These are phyloP conservation scores for Tulasnella sp. DNA, from an alignment of 768 basidiomycete genomes.

Conservation along the genomic window DNA sequence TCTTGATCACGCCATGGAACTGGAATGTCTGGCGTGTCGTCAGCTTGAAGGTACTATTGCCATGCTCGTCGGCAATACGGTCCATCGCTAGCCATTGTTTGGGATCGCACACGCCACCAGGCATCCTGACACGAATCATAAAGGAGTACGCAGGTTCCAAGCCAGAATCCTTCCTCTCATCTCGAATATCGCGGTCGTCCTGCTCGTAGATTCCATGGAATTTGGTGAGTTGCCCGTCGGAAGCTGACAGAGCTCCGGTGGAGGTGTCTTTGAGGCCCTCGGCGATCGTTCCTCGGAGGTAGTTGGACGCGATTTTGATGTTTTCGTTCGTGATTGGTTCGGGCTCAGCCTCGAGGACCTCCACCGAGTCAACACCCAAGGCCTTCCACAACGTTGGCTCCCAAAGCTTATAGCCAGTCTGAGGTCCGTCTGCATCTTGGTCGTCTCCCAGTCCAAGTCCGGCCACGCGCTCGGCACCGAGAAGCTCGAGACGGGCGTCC, in stretches of 20 bases:
- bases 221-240: slow-evolving; percentile 92
- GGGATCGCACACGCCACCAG: slow-evolving; percentile 88
- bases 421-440: slow-evolving; percentile 91
- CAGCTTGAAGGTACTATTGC: slow-evolving; percentile 89
- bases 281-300: slow-evolving; percentile 87
- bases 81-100: slow-evolving; percentile 94
- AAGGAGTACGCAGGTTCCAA: slow-evolving; percentile 94
- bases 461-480: slow-evolving; percentile 71
- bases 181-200: slow-evolving; percentile 97
- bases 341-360: slow-evolving; percentile 86
- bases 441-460: slow-evolving; percentile 86
- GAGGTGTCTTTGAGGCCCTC: slow-evolving; percentile 81
- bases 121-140: slow-evolving; percentile 97
- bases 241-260: slow-evolving; percentile 85
- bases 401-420: slow-evolving; percentile 97
- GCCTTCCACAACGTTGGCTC: slow-evolving; percentile 90
- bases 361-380: slow-evolving; percentile 80
- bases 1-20: slow-evolving; percentile 98
- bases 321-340: slow-evolving; percentile 99
- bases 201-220: slow-evolving; percentile 97
- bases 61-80: slow-evolving; percentile 92
- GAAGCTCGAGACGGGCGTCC: slow-evolving; percentile 63
- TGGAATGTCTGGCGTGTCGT: slow-evolving; percentile 98
- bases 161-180: slow-evolving; percentile 86
- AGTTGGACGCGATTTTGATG: slow-evolving; percentile 93